Evolutionary conservation across 2,329 filamentous ascomycete genomes (phyloP), one percentile per base, ranked within the genome.

Genomic region (Parascedosporium putredinis): DNA sequence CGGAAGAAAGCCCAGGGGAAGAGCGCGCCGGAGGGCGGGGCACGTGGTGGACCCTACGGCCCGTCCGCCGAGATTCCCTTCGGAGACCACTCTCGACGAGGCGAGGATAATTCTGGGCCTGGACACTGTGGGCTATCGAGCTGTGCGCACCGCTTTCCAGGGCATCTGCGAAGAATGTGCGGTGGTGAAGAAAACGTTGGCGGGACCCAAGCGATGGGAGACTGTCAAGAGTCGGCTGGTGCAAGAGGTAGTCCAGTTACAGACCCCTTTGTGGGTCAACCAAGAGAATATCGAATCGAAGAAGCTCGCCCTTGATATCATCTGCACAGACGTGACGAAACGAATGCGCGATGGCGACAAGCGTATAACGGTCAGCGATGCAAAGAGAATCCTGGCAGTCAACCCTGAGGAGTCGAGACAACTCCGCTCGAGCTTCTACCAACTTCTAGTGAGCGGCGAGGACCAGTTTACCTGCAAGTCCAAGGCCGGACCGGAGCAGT

Each of bases 241-340:
- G 18, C 72, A 75, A 22, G 78, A 83, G 57, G 81, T 76, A 23
- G 66, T 73, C 12, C 81, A 86, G 56, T 69, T 94, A 14, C 76
- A 81, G 53, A 66, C 67, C 2, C 69, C 80, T 23, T 79, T 88
- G 59, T 79, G 75, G 67, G 31, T 9, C 8, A 73, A 79, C 40
- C 73, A 76, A 23, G 73, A 75, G 3, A 71, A 81, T 20, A 36
- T 20, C 10, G 46, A 29, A 5, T 63, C 76, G 38, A 86, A 83
- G 60, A 74, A 74, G 33, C 70, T 88, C 43, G 85, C 86, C 0
- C 68, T 94, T 4, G 87, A 94, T 61, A 77, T 88, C 43, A 82
- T 94, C 22, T 89, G 85, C 59, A 84, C 79, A 24, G 86, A 91
- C 65, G 84, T 91, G 25, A 90, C 86, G 1, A 93, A 93, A 65